phyloP scores from a whole-genome alignment of 2,329 filamentous ascomycete species.

The Coniella lustricola region DNA sequence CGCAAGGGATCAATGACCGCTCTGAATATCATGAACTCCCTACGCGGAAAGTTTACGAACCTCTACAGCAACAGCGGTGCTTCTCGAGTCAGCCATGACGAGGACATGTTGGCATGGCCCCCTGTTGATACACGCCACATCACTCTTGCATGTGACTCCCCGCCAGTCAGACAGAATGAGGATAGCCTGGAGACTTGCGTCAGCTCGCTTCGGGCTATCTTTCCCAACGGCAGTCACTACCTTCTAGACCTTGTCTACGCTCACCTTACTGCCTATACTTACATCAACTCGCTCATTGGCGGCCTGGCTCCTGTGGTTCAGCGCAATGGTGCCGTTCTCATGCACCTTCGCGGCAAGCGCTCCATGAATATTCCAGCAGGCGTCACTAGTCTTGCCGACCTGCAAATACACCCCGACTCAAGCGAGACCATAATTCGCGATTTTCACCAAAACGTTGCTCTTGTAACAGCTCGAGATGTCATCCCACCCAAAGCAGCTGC shows the following conservation, averaged over 20 bases:
- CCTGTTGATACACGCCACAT: not conserved
- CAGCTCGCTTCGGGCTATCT: slow-evolving; percentile 40
- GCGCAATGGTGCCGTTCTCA: not conserved
- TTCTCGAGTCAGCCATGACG: slow-evolving; percentile 1
- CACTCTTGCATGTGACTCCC: not conserved
- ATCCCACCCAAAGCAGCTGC: slow-evolving; percentile 47
- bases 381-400: slow-evolving; percentile 16
- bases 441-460: slow-evolving; percentile 19
- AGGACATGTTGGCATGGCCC: slow-evolving; percentile 1
- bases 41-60: slow-evolving; percentile 9
- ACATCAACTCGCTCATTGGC: slow-evolving; percentile 35
- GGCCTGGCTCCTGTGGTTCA: not conserved
- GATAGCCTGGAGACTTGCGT: slow-evolving; percentile 12
- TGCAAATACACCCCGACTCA: slow-evolving; percentile 11
- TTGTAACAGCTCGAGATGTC: slow-evolving; percentile 18
- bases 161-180: not conserved
- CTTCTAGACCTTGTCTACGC: slow-evolving; percentile 54
- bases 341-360: slow-evolving; percentile 1
- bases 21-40: slow-evolving; percentile 9
- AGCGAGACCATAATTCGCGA: slow-evolving; percentile 9
- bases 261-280: slow-evolving; percentile 53
- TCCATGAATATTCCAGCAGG: slow-evolving; percentile 9
- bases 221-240: slow-evolving; percentile 44
- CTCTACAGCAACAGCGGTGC: not conserved
- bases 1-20: slow-evolving; percentile 7